Evolutionary conservation across 2,329 filamentous ascomycete species (phyloP).

Genomic region (Hymenoscyphus fructigenus): DNA sequence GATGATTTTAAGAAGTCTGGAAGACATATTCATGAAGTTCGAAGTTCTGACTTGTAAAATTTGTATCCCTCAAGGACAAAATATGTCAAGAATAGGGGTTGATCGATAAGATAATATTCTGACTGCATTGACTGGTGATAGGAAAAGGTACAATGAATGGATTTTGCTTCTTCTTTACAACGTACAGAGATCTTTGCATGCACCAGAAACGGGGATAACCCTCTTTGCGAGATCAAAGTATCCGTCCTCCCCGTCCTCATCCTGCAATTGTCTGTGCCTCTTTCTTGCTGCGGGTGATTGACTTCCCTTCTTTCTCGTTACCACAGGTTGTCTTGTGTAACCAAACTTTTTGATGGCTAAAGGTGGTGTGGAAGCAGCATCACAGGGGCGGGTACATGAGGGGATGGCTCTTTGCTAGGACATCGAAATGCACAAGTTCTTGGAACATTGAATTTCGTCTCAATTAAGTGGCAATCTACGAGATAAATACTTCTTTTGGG

Average conservation of each 20-base stretch:
- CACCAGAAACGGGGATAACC: background rate
- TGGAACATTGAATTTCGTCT: background rate
- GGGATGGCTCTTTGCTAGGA: no score
- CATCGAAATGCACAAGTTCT: no score
- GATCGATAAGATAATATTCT: background rate
- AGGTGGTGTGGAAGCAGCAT: background rate
- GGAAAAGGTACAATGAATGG: background rate
- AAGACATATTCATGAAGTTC: background rate
- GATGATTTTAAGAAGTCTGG: background rate
- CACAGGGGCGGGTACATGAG: no score
- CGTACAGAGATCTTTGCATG: background rate
- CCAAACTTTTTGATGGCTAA: background rate
- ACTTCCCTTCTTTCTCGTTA: background rate
- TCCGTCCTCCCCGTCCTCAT: background rate
- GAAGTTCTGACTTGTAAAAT: background rate
- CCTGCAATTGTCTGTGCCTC: background rate
- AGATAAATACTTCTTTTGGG: no score
- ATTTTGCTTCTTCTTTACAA: background rate
- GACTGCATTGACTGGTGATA: no score
- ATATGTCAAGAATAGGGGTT: no score
- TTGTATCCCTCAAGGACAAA: no score
- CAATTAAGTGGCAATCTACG: background rate
- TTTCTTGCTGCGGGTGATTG: background rate
- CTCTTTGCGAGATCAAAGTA: background rate
- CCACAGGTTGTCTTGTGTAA: background rate